Evolutionary conservation across 192 early-diverging fungal species (phyloP).

Genomic region (Gaertneriomyces sp.): DNA sequence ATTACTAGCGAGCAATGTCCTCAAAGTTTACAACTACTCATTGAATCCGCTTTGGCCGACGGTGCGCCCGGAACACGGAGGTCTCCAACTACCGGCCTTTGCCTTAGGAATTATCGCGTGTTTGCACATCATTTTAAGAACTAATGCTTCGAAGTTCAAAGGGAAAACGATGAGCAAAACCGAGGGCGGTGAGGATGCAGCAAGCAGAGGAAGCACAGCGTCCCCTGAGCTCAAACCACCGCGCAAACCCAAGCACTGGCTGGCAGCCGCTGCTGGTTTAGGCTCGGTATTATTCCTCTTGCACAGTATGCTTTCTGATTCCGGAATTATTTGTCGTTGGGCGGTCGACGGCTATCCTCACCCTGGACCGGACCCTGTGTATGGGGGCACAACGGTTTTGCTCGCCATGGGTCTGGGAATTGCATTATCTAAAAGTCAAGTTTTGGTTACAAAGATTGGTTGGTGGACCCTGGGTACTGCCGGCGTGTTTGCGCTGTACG

Average conservation of each 20-base stretch:
- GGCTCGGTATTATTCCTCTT: constrained; percentile 12
- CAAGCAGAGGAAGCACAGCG: neutral
- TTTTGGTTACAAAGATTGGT: neutral
- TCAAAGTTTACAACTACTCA: constrained; percentile 13
- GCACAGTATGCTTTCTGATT: constrained; percentile 22
- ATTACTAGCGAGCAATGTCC: constrained; percentile 12
- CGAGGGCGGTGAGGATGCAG: neutral
- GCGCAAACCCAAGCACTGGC: neutral
- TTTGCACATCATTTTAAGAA: neutral
- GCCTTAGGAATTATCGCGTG: constrained; percentile 10
- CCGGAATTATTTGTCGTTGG: constrained; percentile 19
- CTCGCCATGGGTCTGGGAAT: constrained; percentile 14
- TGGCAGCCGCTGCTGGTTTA: constrained; percentile 2
- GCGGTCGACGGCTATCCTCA: constrained; percentile 17
- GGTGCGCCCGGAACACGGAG: constrained; percentile 12
- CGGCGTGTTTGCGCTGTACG: constrained; percentile 20
- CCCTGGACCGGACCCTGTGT: constrained; percentile 11
- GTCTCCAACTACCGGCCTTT: neutral
- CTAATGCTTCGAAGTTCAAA: neutral
- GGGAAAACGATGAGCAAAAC: neutral
- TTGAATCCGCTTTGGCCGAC: constrained; percentile 20
- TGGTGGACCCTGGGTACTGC: constrained; percentile 17
- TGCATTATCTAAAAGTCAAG: neutral
- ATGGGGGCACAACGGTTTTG: constrained; percentile 13
- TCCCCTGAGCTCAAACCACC: neutral